Conservation (phyloP, 805 yeast species). For the Cyberlindnera maritima region DNA sequence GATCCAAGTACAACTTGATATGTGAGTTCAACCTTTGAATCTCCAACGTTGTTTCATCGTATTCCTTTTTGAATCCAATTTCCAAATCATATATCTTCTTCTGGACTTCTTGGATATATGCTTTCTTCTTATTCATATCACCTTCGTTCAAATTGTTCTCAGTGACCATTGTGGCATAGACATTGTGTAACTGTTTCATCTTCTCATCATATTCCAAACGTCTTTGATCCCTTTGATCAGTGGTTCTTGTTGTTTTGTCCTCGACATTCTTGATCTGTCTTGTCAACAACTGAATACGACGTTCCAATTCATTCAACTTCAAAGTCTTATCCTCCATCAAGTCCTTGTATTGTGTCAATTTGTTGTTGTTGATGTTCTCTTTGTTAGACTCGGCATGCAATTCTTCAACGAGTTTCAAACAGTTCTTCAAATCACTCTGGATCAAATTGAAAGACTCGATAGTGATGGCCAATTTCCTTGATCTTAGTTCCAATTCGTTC, state of each 20-base stretch:
- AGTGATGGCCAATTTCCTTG: slow-evolving; percentile 50
- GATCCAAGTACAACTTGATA: slow-evolving; percentile 25
- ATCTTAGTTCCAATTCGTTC: slow-evolving; percentile 42
- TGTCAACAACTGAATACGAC: slow-evolving; percentile 38
- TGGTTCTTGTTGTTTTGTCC: slow-evolving; percentile 38
- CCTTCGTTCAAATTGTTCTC: slow-evolving; percentile 38
- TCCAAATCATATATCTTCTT: slow-evolving; percentile 32
- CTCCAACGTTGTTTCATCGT: slow-evolving; percentile 34
- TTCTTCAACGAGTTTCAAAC: slow-evolving; percentile 24
- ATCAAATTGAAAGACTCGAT: slow-evolving; percentile 52
- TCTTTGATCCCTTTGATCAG: slow-evolving; percentile 36
- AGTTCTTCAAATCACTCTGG: slow-evolving; percentile 20
- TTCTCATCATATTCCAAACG: slow-evolving; percentile 33
- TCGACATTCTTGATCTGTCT: slow-evolving; percentile 40
- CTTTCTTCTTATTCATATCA: slow-evolving; percentile 35
- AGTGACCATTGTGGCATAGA: slow-evolving; percentile 35
- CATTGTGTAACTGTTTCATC: slow-evolving; percentile 33
- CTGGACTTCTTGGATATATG: slow-evolving; percentile 37
- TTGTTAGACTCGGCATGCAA: slow-evolving; percentile 19
- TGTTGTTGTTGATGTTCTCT: slow-evolving; percentile 13
- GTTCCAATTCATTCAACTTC: slow-evolving; percentile 29
- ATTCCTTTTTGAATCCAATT: slow-evolving; percentile 38
- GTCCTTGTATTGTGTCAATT: slow-evolving; percentile 21
- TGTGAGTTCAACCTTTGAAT: slow-evolving; percentile 27
- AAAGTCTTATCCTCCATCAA: slow-evolving; percentile 18